phyloP scores from a whole-genome alignment of 257 asterid species.

The Verbascum thapsus region DNA sequence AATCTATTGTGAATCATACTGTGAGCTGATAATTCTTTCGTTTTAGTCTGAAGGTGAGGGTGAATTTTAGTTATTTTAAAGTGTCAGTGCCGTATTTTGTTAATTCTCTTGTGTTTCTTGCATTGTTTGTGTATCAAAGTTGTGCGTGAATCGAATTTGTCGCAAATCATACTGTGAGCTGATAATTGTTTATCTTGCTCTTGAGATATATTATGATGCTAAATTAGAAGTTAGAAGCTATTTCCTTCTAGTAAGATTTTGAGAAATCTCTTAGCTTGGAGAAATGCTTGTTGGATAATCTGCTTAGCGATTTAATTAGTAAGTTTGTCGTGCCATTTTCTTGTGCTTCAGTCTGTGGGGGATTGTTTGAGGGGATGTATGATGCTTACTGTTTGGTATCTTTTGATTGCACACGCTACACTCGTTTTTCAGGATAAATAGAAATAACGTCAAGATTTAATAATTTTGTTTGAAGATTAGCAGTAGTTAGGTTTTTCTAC shows the following conservation, averaged over 20 bases:
- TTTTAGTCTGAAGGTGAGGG: no score
- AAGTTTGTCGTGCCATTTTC: not conserved
- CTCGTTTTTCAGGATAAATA: conserved; percentile 2
- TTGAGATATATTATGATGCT: not conserved
- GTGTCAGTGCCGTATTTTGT: no score
- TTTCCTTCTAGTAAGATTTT: not conserved
- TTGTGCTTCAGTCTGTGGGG: conserved; percentile 7
- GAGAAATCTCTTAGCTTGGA: not conserved
- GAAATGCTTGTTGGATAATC: not conserved
- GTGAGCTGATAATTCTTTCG: not conserved
- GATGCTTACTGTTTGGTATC: not conserved
- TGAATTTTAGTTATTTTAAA: no score
- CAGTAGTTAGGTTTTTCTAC: not conserved
- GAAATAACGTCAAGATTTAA: not conserved
- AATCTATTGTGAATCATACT: not conserved
- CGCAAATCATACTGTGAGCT: no score
- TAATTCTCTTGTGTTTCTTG: no score
- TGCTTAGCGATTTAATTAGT: not conserved
- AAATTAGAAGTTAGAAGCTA: not conserved
- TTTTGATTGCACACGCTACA: not conserved
- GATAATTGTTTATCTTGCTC: no score
- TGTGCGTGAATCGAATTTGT: no score
- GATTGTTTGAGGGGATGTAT: conserved; percentile 5
- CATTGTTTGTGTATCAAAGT: no score
- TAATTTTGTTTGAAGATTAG: not conserved